phyloP scores from a whole-genome alignment of 257 asterid genomes.

The Penstemon davidsonii region DNA sequence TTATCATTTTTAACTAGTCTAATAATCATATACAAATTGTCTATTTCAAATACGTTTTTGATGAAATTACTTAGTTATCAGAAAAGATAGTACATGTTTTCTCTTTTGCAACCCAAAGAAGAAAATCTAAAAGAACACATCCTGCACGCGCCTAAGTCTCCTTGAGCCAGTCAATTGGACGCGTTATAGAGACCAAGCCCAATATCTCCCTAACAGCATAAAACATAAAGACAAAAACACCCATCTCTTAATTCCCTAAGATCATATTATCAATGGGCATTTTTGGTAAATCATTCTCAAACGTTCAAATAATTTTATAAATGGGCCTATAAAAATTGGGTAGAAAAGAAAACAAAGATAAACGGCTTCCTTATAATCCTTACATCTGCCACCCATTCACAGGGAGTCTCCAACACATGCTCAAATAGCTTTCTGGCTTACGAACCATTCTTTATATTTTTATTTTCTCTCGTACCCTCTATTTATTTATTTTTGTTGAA shows the following conservation, averaged over 20 bases:
- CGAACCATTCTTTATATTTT: not conserved
- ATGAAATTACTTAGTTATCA: no score
- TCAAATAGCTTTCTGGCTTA: not conserved
- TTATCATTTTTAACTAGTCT: no score
- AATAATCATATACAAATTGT: no score
- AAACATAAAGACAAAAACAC: constrained; percentile 19
- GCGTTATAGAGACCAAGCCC: constrained; percentile 30
- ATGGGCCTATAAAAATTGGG: not conserved
- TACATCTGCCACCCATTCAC: constrained; percentile 44
- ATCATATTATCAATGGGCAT: no score
- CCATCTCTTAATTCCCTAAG: not conserved
- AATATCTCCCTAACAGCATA: not conserved
- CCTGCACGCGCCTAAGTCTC: constrained; percentile 14
- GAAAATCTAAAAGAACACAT: no score
- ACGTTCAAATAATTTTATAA: no score
- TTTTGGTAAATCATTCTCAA: no score
- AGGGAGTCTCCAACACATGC: constrained; percentile 30
- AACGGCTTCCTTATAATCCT: constrained; percentile 61
- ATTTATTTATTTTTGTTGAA: not conserved
- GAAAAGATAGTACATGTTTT: no score
- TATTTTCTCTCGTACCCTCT: not conserved
- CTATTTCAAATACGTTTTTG: no score
- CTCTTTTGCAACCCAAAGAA: no score
- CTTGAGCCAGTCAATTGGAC: constrained; percentile 48
- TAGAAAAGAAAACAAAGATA: constrained; percentile 43